A percentile compares a stretch with the other conserved stretches of the same genome.
Conservation (phyloP, 257 asterid species). For the Parsonsia alboflavescens region DNA sequence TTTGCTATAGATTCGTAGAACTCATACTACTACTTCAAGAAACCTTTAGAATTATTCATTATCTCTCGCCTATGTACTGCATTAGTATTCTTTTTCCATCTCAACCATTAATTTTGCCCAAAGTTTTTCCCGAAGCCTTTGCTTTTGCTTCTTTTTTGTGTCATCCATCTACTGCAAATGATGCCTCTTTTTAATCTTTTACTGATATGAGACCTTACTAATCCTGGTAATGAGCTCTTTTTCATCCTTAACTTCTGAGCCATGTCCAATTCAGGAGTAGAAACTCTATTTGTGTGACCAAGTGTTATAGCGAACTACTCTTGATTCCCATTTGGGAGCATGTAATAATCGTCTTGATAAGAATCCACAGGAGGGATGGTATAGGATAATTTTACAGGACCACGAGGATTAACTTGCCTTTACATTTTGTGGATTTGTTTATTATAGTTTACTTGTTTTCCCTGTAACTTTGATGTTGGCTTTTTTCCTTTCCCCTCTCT, state of each 20-base stretch:
- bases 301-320: constrained; percentile 8
- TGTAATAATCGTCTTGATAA: constrained; percentile 5
- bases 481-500: not conserved
- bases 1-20: constrained; percentile 32
- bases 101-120: constrained; percentile 1
- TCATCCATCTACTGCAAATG: constrained; percentile 32
- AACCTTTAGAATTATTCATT: constrained; percentile 8
- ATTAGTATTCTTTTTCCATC: not conserved
- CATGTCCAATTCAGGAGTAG: constrained; percentile 5
- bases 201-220: constrained; percentile 7
- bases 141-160: constrained; percentile 33
- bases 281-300: not conserved
- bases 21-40: constrained; percentile 14
- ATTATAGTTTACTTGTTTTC: not conserved
- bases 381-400: constrained; percentile 10
- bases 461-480: not conserved
- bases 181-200: constrained; percentile 33
- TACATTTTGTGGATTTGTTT: not conserved
- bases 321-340: not conserved
- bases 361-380: constrained; percentile 12
- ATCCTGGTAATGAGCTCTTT: constrained; percentile 15
- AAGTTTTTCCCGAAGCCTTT: constrained; percentile 17
- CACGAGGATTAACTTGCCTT: too few relatives aligned
- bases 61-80: constrained; percentile 8
- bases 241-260: not conserved